Percentiles rank a stretch among this genome's conserved stretches.
Conservation (phyloP, 2,329 filamentous ascomycete genomes). For the Pseudocercospora macadamiae region DNA sequence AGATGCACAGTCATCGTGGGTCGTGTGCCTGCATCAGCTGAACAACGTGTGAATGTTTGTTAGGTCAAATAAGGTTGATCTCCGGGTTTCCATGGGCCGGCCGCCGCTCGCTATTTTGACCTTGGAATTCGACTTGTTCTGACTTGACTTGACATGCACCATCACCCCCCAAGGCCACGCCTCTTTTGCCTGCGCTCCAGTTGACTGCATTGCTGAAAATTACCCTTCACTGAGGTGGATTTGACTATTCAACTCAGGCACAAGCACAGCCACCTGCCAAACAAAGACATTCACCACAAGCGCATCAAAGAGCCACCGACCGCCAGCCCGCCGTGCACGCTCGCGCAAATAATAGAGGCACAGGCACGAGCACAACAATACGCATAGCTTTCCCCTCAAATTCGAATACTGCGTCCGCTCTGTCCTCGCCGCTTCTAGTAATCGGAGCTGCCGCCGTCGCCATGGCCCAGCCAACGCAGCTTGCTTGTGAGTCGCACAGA, state of each 20-base stretch:
- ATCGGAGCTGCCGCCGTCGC: too few species aligned
- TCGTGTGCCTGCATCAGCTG: too few species aligned
- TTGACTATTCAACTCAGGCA: conserved; percentile 39
- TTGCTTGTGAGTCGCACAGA: conserved; percentile 68
- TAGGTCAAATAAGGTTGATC: too few species aligned
- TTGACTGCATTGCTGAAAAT: conserved; percentile 23
- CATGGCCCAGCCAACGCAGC: conserved; percentile 92
- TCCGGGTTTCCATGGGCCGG: too few species aligned
- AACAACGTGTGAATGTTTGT: too few species aligned
- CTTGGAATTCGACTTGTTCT: neutral
- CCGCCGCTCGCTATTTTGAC: neutral
- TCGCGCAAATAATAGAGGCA: too few species aligned
- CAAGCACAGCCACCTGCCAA: conserved; percentile 31
- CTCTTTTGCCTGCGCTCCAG: conserved; percentile 14
- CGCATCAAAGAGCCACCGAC: conserved; percentile 25
- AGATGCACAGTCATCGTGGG: too few species aligned
- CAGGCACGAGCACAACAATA: too few species aligned
- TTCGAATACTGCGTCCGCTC: too few species aligned
- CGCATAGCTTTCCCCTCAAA: too few species aligned
- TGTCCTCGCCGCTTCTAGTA: too few species aligned
- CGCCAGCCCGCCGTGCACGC: conserved; percentile 5
- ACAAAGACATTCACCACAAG: conserved; percentile 10
- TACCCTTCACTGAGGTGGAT: conserved; percentile 35
- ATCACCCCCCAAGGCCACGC: neutral
- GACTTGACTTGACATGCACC: neutral